These are phyloP conservation scores for Chlorencoelia australis DNA, from an alignment of 2,329 filamentous ascomycete genomes.

Conservation along the genomic window DNA sequence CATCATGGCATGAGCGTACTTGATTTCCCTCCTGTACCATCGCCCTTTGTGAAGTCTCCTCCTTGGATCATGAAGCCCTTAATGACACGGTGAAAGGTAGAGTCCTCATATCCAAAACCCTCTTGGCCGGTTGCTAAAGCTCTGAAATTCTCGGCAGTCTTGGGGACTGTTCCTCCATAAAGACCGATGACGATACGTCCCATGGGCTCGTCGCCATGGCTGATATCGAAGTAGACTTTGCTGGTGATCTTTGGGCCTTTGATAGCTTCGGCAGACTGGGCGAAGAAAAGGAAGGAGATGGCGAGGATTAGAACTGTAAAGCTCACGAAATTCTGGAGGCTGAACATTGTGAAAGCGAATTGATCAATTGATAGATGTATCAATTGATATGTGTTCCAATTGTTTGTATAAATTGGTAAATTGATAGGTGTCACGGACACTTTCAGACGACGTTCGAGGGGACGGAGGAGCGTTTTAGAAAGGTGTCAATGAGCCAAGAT, in stretches of 20 bases:
- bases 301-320: conserved; percentile 68
- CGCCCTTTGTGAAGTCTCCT: conserved; percentile 75
- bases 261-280: conserved; percentile 60
- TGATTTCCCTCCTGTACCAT: conserved; percentile 78
- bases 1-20: conserved; percentile 44
- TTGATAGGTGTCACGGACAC: too few species aligned
- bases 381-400: too few species aligned
- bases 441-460: too few species aligned
- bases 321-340: conserved; percentile 58
- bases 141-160: conserved; percentile 66
- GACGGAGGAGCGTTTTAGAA: conserved; percentile 21
- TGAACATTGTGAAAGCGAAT: conserved; percentile 54
- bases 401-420: too few species aligned
- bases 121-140: conserved; percentile 78
- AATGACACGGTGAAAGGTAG: conserved; percentile 82
- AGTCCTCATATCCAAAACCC: conserved; percentile 74
- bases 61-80: conserved; percentile 89
- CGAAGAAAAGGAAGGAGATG: conserved; percentile 64
- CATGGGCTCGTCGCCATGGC: conserved; percentile 62
- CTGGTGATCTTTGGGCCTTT: conserved; percentile 93
- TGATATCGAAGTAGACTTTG: conserved; percentile 87
- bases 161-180: conserved; percentile 78
- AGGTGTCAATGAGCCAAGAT: conserved; percentile 22
- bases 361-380: too few species aligned
- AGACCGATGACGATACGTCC: conserved; percentile 73